Percentiles rank a stretch among this genome's conserved stretches.
phyloP scores from a whole-genome alignment of 192 early-diverging fungal genomes.

The Cladochytrium replicatum region DNA sequence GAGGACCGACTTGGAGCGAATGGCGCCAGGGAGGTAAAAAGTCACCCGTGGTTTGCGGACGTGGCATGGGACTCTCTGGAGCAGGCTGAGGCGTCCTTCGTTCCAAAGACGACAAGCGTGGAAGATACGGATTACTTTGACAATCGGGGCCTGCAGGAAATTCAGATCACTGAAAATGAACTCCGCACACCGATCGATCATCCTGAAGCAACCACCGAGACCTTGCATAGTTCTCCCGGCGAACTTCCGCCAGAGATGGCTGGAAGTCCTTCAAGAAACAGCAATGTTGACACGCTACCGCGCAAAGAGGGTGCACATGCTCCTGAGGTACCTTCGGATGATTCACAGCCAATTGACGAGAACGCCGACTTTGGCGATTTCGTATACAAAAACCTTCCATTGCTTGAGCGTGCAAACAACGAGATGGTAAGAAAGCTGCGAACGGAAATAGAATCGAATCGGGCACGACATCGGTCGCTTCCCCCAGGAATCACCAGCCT shows the following conservation, averaged over 20 bases:
- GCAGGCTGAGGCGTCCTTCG: slow-evolving; percentile 62
- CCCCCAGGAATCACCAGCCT: slow-evolving; percentile 23
- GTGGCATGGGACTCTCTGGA: slow-evolving; percentile 62
- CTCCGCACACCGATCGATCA: too few relatives aligned
- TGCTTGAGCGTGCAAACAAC: slow-evolving; percentile 83
- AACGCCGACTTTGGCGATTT: slow-evolving; percentile 75
- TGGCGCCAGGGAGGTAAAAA: slow-evolving; percentile 67
- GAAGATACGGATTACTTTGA: slow-evolving; percentile 96
- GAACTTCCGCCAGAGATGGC: too few relatives aligned
- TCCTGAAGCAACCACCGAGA: too few relatives aligned
- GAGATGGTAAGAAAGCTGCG: slow-evolving; percentile 73
- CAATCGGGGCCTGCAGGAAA: slow-evolving; percentile 53
- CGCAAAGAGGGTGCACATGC: slow-evolving; percentile 2
- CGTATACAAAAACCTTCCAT: slow-evolving; percentile 81
- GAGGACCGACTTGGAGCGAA: slow-evolving; percentile 56
- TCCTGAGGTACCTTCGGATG: background rate
- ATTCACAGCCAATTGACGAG: background rate
- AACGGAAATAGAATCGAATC: slow-evolving; percentile 35
- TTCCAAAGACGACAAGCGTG: slow-evolving; percentile 59
- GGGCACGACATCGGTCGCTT: slow-evolving; percentile 28
- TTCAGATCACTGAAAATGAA: too few relatives aligned
- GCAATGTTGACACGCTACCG: too few relatives aligned
- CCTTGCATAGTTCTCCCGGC: too few relatives aligned
- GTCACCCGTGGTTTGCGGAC: slow-evolving; percentile 62
- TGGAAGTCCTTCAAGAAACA: too few relatives aligned